Base-by-base conservation (phyloP, 2,329 filamentous ascomycete species). In the Botryosphaeria dothidea region DNA sequence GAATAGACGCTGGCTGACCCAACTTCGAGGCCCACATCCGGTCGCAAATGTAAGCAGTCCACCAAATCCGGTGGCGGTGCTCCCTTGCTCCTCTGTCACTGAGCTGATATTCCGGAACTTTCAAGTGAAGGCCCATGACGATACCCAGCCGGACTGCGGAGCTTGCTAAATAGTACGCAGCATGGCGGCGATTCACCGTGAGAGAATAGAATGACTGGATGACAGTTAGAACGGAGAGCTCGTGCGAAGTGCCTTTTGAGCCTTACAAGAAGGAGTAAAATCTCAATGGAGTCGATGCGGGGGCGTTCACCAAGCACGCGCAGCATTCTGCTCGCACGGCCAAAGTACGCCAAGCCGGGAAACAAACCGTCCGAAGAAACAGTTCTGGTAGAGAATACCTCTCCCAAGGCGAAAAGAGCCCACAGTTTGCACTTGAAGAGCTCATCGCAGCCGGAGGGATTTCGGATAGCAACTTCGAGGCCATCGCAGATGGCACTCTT, bases 341-440 rank as follows among this genome's bases (percentile, higher is more conserved):
- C 75, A 69, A 81, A 84, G 48, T 82, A 83, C 0, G 68, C 66
- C 60, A 82, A 69, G 0, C 82, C 82, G 0, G 81, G 82, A 58
- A 82, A 81, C 0, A 73, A 69, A 9, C 70, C 68, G 7, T 74
- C 74, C 0, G 74, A 65, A 2, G 76, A 65, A 3, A 68, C 75
- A 2, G 77, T 75, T n/a, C 79, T 71, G 0, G 76, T 78, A 0
- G 81, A 81, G 31, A 82, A 83, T 34, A 80, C 76, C 65, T 83
- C 80, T 0, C 81, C 81, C 5, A 83, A 73, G 0, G 81, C 81
- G 66, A 83, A 81, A 3, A 83, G 49, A 0, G 78, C 79, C 72
- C 79, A 81, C 0, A 83, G 64, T 51, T 82, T 82, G 67, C 79
- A 79, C 13, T 73, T 75, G 0, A 74, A 65, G 0, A 81, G 66